These are phyloP conservation scores for Keqinozyma sinolaborantium DNA, from an alignment of 1,139 yeast species.

Conservation along the genomic window DNA sequence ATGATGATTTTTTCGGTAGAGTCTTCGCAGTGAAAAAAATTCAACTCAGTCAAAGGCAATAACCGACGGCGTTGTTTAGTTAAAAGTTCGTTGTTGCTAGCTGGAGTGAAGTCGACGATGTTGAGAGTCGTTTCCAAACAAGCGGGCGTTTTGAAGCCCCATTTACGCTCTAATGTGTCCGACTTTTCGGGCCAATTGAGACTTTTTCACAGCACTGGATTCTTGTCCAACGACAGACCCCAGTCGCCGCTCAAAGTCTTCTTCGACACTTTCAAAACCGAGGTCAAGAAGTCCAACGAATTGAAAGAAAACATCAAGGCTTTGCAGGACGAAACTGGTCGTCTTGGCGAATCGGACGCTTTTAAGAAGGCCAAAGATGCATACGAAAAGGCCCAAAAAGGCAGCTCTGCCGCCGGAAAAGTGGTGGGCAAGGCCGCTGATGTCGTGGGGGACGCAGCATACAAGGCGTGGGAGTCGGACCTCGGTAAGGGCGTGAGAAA, in stretches of 20 bases:
- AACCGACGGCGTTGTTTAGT: too few relatives aligned
- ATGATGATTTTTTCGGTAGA: too few relatives aligned
- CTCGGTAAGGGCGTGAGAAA: constrained; percentile 85
- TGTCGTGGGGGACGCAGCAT: constrained; percentile 86
- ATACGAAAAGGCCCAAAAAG: constrained; percentile 77
- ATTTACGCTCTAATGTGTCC: too few relatives aligned
- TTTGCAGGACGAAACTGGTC: constrained; percentile 93
- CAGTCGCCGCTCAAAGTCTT: constrained; percentile 91
- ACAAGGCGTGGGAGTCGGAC: constrained; percentile 95
- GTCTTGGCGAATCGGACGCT: constrained; percentile 91
- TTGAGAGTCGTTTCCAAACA: not conserved
- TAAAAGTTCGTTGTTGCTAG: too few relatives aligned
- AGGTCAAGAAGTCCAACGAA: constrained; percentile 88
- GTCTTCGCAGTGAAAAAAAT: not conserved
- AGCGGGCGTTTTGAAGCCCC: too few relatives aligned
- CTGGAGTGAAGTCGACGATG: not conserved
- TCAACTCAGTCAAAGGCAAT: too few relatives aligned
- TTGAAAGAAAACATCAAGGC: constrained; percentile 92
- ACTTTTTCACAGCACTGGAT: not conserved
- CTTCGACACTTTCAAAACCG: constrained; percentile 84
- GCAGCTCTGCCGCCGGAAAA: constrained; percentile 78
- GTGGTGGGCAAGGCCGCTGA: constrained; percentile 90
- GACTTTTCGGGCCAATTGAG: too few relatives aligned
- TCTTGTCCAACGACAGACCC: constrained; percentile 14
- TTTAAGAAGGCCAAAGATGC: constrained; percentile 93